A percentile compares a stretch with the other conserved stretches of the same genome.
phyloP scores from a whole-genome alignment of 768 basidiomycete genomes.

The Lentinula detonsa region DNA sequence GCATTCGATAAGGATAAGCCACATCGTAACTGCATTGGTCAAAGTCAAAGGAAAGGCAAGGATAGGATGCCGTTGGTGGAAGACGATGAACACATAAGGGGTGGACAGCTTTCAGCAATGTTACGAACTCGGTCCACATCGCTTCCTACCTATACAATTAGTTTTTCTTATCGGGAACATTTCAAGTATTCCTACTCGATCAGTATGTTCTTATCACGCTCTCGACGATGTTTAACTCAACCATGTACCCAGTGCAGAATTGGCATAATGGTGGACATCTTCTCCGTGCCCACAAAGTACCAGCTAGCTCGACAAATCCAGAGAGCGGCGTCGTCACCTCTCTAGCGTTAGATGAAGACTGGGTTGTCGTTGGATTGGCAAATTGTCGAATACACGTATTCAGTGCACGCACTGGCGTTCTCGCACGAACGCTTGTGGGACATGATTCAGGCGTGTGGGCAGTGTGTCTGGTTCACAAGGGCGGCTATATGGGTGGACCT shows the following conservation, averaged over 20 bases:
- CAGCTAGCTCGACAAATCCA: constrained; percentile 25
- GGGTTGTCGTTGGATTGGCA: constrained; percentile 86
- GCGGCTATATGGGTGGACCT: constrained; percentile 35
- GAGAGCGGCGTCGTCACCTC: constrained; percentile 77
- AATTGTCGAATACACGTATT: constrained; percentile 84
- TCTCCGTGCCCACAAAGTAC: constrained; percentile 57
- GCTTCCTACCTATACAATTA: not conserved
- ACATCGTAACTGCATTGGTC: not conserved
- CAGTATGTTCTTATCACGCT: constrained; percentile 35
- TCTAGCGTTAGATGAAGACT: constrained; percentile 74
- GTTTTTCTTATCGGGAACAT: constrained; percentile 58
- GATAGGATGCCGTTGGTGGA: constrained; percentile 3
- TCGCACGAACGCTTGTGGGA: constrained; percentile 72
- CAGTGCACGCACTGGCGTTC: constrained; percentile 70
- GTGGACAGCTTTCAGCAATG: not conserved
- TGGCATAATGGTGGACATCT: constrained; percentile 75
- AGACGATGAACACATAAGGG: not conserved
- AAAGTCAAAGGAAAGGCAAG: not conserved
- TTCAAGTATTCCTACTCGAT: constrained; percentile 72
- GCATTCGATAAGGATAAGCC: constrained; percentile 32
- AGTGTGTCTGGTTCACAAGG: constrained; percentile 68
- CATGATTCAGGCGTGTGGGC: constrained; percentile 94
- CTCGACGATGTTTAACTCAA: constrained; percentile 3
- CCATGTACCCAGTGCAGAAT: constrained; percentile 51
- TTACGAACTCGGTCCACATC: not conserved